Base-by-base conservation (phyloP, 2,329 filamentous ascomycete species). In the Ophiostoma piceae region DNA sequence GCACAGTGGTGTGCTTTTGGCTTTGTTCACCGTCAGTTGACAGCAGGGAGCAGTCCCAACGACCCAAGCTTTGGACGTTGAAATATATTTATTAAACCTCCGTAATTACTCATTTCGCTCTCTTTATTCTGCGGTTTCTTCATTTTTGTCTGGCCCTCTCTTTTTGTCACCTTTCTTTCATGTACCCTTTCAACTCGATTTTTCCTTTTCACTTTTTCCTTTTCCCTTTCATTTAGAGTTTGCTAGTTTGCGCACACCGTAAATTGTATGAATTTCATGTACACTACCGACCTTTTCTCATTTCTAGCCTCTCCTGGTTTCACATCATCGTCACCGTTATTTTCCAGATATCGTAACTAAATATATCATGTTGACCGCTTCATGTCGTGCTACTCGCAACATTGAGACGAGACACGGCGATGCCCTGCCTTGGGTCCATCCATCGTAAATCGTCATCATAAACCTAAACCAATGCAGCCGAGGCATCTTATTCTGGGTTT, bases 341-440 rank as follows among this genome's bases (percentile, higher is more conserved):
- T 57, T 57, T 14, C 26, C 26, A 29, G 3, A 57, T 57, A 7
- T 22, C 47, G 6, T 26, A 11, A 3, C 47, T 26, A 11, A 12
- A 22, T 26, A 12, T 26, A 29, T 14, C 22, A 7, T 57, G n/a
- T 57, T 62, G 57, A 62, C 57, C 57, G 57, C 57, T 32, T 62
- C 1, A 32, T 62, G 57, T 7, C 57, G 57, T 62, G 26, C 26
- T 32, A 32, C 57, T 32, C 6, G 4, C 26, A 29, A 35, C 57
- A 62, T 32, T 62, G 57, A 62, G 26, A 62, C 57, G 32, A 14
- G 57, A 62, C 57, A 62, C 57, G 57, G 57, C 57, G 57, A 62
- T 62, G n/a, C 57, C 57, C 32, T 62, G 51, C 51, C n/a, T 26
- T 57, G n/a, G n/a, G 22, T 29, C 26, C 1, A 47, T 29, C 14